phyloP scores from a whole-genome alignment of 805 yeast species.

The Myxozyma kluyveri region DNA sequence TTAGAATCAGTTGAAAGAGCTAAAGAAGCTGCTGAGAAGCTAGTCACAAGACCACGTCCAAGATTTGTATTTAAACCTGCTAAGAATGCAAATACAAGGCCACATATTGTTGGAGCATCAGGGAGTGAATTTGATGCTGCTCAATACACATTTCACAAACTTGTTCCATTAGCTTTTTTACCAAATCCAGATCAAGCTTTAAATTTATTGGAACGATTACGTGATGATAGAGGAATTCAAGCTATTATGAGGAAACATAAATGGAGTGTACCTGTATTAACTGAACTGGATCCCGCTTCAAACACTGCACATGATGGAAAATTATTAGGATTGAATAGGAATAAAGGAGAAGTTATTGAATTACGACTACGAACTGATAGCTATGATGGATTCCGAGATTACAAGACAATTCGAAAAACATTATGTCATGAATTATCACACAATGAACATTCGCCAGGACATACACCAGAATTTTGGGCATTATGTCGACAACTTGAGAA shows the following conservation, averaged over 20 bases:
- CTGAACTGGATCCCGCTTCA: conserved; percentile 43
- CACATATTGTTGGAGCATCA: neutral
- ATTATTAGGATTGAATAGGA: conserved; percentile 39
- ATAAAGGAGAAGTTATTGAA: conserved; percentile 39
- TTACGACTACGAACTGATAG: conserved; percentile 42
- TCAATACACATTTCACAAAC: conserved; percentile 37
- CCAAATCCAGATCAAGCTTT: conserved; percentile 37
- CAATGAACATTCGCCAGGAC: conserved; percentile 38
- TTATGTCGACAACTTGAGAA: conserved; percentile 38
- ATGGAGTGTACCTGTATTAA: conserved; percentile 38
- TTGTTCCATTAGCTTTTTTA: conserved; percentile 36
- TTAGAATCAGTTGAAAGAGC: conserved; percentile 16
- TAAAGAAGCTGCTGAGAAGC: conserved; percentile 13
- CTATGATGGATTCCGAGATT: conserved; percentile 41
- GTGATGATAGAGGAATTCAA: conserved; percentile 39
- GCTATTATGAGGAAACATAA: conserved; percentile 40
- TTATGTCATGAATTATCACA: conserved; percentile 44
- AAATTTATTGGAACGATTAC: conserved; percentile 35
- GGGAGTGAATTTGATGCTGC: neutral
- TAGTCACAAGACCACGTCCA: conserved; percentile 1
- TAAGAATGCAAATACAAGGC: neutral
- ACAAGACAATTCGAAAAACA: conserved; percentile 38
- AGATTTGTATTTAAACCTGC: neutral
- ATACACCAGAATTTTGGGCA: conserved; percentile 39
- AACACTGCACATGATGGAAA: conserved; percentile 37